Conservation (phyloP, 768 basidiomycete species). For the Boletus rufocinnamomeus region DNA sequence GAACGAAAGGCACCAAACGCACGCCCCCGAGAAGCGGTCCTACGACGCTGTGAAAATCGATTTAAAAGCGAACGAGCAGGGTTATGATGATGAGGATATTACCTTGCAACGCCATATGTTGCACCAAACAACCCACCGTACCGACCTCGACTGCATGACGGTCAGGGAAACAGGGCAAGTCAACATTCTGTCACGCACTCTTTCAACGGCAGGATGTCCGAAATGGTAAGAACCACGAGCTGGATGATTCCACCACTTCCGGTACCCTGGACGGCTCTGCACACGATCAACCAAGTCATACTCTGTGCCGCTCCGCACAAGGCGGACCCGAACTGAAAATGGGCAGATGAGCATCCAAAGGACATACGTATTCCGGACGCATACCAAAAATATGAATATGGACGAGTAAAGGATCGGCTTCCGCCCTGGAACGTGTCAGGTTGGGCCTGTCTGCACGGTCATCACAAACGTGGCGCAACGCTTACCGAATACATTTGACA, state of each 20-base stretch:
- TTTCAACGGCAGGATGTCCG: conserved; percentile 80
- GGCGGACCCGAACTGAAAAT: conserved; percentile 66
- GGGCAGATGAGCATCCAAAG: not conserved
- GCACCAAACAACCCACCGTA: conserved; percentile 74
- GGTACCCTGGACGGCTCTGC: conserved; percentile 79
- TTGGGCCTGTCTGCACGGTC: conserved; percentile 25
- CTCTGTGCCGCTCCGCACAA: conserved; percentile 79
- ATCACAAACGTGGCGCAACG: not conserved
- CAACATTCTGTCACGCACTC: conserved; percentile 50
- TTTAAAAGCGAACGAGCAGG: not conserved
- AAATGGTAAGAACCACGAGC: conserved; percentile 74
- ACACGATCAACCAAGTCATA: conserved; percentile 76
- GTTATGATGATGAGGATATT: not conserved
- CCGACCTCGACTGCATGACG: conserved; percentile 62
- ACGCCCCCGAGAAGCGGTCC: conserved; percentile 85
- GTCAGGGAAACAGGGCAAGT: conserved; percentile 19
- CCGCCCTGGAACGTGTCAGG: conserved; percentile 43
- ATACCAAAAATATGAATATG: conserved; percentile 68
- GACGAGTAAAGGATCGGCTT: conserved; percentile 71
- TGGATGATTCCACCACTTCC: conserved; percentile 82
- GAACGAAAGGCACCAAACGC: conserved; percentile 29
- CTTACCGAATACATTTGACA: conserved; percentile 59
- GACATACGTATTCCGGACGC: conserved; percentile 11
- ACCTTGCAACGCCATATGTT: conserved; percentile 73
- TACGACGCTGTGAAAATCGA: conserved; percentile 46